Base-by-base conservation (phyloP, 225 moss, liverwort and hornwort genomes). In the Straminergon stramineum region DNA sequence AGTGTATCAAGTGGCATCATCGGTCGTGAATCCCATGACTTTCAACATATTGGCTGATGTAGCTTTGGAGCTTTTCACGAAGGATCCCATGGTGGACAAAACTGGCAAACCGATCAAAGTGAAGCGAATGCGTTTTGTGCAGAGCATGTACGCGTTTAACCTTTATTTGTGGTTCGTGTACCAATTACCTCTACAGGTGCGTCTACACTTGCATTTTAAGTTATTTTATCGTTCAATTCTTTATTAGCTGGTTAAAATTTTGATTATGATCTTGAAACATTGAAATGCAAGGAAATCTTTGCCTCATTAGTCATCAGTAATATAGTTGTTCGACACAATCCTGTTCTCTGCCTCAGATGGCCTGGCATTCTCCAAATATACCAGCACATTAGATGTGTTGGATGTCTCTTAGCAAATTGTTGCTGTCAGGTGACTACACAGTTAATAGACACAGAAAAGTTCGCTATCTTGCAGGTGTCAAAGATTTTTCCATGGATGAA, bases 1-100 rank as follows among this genome's bases (percentile, higher is more conserved):
- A 84, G 90, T 96, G 30, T 96, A 96, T 80, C 96, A 96, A 92
- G 96, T 96, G 62, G 95, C 96, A 61, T 95, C 95, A 52, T 97
- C 96, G 15, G 94, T 93, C 41, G 93, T 93, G 66, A 97, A 97
- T 85, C 96, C 96, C 17, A 91, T 97, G 92, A 95, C 90, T 82
- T 92, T 97, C 87, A 91, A 91, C 69, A 89, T 89, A 74, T 75
- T 97, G 69, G 94, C 95, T 75, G 93, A 96, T 85, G 93, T 92
- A 80, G 89, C 92, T 56, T 76, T 91, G 74, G 92, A 95, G 74
- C 95, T 93, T 82, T 97, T 97, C 88, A 92, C 90, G 58, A 93
- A 91, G 79, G 92, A 94, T 89, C 96, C 96, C 48, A 94, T 97
- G 93, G 65, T 96, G 60, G 95, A 93, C 73, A 92, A 84, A 86